A percentile compares a stretch with the other conserved stretches of the same genome.
Evolutionary conservation across 257 asterid genomes (phyloP).

Genomic region (Solanum rostratum): DNA sequence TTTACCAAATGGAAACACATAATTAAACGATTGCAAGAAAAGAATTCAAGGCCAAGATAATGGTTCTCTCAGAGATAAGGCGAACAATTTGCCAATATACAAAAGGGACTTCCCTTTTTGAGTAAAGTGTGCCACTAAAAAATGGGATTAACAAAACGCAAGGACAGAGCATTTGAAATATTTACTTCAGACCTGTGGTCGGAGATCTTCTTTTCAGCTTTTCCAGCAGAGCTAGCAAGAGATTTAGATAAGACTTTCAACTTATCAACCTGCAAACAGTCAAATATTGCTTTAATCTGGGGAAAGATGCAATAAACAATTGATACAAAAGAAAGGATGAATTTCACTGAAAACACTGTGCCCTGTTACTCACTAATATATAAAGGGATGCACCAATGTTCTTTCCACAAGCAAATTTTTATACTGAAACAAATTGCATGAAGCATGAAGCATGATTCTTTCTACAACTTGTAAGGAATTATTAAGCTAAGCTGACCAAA

Average conservation of each 20-base stretch:
- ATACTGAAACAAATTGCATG: not conserved
- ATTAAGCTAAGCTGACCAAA: not conserved
- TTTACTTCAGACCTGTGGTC: conserved; percentile 47
- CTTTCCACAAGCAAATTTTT: not conserved
- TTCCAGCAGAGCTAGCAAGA: conserved; percentile 67
- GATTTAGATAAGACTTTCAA: conserved; percentile 87
- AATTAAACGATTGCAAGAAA: not conserved
- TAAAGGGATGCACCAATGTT: not conserved
- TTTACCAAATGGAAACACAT: not conserved
- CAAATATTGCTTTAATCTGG: conserved; percentile 12
- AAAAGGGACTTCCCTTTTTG: not conserved
- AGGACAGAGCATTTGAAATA: not conserved
- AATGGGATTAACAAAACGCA: not conserved
- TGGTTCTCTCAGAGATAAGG: not conserved
- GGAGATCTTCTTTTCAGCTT: conserved; percentile 83
- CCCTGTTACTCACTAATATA: not conserved
- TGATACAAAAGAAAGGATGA: not conserved
- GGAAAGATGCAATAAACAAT: not conserved
- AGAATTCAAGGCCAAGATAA: not conserved
- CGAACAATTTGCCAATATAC: not conserved
- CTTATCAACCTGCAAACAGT: conserved; percentile 74
- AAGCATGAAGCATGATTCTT: not conserved
- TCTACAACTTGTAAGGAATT: not conserved
- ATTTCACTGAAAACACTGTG: not conserved
- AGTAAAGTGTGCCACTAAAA: not conserved